Evolutionary conservation across 805 yeast genomes (phyloP).

Genomic region (Yarrowia porcina): DNA sequence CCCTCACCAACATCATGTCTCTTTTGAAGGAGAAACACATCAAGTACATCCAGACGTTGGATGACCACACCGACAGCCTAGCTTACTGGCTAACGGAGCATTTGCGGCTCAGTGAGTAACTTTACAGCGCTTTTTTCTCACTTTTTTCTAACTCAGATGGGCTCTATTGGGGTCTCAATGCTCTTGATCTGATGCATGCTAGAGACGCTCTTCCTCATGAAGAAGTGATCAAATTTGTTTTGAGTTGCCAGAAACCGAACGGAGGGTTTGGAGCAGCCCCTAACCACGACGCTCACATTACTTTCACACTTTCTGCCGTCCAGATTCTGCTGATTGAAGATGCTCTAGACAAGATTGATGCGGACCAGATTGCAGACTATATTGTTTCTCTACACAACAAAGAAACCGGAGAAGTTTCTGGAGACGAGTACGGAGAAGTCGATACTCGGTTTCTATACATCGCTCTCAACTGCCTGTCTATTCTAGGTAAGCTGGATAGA

Average conservation of each 20-base stretch:
- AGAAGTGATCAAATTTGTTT: constrained; percentile 66
- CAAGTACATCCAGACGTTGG: constrained; percentile 52
- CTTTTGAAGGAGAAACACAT: constrained; percentile 51
- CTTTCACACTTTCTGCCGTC: constrained; percentile 80
- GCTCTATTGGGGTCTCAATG: constrained; percentile 90
- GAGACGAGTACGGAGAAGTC: constrained; percentile 87
- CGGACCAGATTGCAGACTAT: constrained; percentile 39
- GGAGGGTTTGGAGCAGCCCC: constrained; percentile 89
- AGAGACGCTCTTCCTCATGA: constrained; percentile 55
- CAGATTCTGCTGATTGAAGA: constrained; percentile 73
- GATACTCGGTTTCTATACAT: constrained; percentile 89
- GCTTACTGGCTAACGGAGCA: constrained; percentile 92
- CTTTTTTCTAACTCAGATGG: constrained; percentile 48
- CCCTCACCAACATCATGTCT: constrained; percentile 5
- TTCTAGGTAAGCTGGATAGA: constrained; percentile 58
- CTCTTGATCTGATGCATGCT: constrained; percentile 59
- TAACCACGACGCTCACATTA: constrained; percentile 80
- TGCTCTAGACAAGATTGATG: constrained; percentile 46
- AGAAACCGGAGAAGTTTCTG: constrained; percentile 73
- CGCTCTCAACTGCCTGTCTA: constrained; percentile 68
- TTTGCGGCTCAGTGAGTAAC: constrained; percentile 56
- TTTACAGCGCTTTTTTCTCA: background rate
- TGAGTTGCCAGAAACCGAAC: constrained; percentile 51
- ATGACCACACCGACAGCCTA: constrained; percentile 53
- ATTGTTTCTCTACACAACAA: constrained; percentile 45